Percentiles rank a stretch among this genome's conserved stretches.
These are phyloP conservation scores for Grosmannia huntii DNA, from an alignment of 2,329 filamentous ascomycete species.

Conservation along the genomic window DNA sequence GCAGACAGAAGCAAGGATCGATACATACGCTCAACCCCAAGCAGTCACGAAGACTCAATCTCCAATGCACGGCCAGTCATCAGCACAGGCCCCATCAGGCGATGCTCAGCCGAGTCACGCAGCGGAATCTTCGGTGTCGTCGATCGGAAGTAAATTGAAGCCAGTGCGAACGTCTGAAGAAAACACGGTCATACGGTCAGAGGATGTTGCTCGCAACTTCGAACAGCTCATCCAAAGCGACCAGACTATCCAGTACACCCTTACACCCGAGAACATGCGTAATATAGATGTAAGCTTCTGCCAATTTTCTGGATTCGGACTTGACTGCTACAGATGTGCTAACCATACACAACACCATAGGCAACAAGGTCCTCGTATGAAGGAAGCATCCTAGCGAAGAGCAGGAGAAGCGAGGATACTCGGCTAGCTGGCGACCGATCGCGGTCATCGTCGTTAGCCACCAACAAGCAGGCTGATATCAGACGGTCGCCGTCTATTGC, in stretches of 20 bases:
- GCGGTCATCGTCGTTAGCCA: slow-evolving; percentile 34
- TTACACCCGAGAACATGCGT: slow-evolving; percentile 69
- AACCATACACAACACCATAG: slow-evolving; percentile 13
- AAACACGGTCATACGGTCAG: slow-evolving; percentile 30
- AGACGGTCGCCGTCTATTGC: slow-evolving; percentile 21
- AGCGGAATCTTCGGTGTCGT: slow-evolving; percentile 38
- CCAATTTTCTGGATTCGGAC: background rate
- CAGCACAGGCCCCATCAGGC: background rate
- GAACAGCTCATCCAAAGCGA: slow-evolving; percentile 73
- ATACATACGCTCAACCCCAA: background rate
- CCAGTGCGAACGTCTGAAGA: slow-evolving; percentile 47
- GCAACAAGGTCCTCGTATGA: slow-evolving; percentile 26
- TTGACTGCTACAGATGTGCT: background rate
- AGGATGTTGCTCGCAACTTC: slow-evolving; percentile 55
- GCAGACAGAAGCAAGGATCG: background rate
- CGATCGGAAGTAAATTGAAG: slow-evolving; percentile 37
- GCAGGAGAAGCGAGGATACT: slow-evolving; percentile 34
- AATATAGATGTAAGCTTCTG: slow-evolving; percentile 51
- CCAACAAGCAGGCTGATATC: slow-evolving; percentile 21
- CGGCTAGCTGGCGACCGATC: slow-evolving; percentile 28
- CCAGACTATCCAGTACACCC: slow-evolving; percentile 69
- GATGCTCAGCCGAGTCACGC: slow-evolving; percentile 27
- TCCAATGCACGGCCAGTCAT: background rate
- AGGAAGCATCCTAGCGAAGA: slow-evolving; percentile 22
- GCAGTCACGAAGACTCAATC: background rate